phyloP scores from a whole-genome alignment of 306 rosid genomes.

The Abrus precatorius region DNA sequence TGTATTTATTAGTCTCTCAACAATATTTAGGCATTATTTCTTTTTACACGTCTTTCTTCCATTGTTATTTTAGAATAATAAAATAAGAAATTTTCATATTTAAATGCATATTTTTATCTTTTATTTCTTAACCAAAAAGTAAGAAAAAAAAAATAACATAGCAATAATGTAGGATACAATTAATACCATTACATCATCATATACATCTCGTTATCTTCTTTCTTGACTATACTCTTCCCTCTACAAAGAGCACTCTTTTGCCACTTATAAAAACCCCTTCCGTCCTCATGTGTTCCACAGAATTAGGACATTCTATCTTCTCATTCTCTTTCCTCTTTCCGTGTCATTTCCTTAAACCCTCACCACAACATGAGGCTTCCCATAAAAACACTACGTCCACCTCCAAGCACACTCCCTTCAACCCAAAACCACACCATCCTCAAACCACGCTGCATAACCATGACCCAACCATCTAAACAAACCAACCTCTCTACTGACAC shows the following conservation, averaged over 20 bases:
- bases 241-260: neutral
- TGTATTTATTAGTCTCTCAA: no score
- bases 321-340: constrained; percentile 3
- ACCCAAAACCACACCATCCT: neutral
- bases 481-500: neutral
- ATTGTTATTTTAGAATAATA: no score
- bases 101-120: no score
- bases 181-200: no score
- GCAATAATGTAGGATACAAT: no score
- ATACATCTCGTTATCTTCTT: neutral
- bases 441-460: constrained; percentile 48
- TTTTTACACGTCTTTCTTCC: no score
- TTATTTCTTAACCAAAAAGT: no score
- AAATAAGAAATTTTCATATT: no score
- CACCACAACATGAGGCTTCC: constrained; percentile 50
- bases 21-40: no score
- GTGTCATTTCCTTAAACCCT: neutral
- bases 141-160: no score
- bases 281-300: neutral
- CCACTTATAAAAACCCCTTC: constrained; percentile 40
- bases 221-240: neutral
- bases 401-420: constrained; percentile 4
- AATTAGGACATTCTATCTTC: constrained; percentile 3
- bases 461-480: neutral
- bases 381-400: constrained; percentile 36